These are phyloP conservation scores for Lepidium sativum DNA, from an alignment of 345 rosid genomes.

Conservation along the genomic window DNA sequence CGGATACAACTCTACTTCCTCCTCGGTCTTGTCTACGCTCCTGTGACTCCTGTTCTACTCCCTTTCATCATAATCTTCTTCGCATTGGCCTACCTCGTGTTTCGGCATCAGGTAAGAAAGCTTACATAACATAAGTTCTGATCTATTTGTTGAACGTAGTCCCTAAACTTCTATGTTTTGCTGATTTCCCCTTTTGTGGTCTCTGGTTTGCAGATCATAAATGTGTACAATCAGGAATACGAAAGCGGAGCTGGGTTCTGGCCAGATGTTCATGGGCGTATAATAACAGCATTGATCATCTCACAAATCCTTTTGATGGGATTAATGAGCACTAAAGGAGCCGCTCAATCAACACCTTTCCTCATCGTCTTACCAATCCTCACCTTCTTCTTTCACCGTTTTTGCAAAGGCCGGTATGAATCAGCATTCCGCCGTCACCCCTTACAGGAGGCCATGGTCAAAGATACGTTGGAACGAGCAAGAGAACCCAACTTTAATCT, in stretches of 20 bases:
- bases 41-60: slow-evolving; percentile 75
- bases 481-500: slow-evolving; percentile 69
- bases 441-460: slow-evolving; percentile 92
- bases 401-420: slow-evolving; percentile 76
- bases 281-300: slow-evolving; percentile 57
- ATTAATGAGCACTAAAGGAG: slow-evolving; percentile 53
- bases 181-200: not conserved
- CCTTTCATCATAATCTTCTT: slow-evolving; percentile 89
- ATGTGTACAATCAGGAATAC: slow-evolving; percentile 87
- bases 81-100: slow-evolving; percentile 69
- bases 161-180: no score
- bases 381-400: slow-evolving; percentile 65
- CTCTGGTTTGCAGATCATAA: slow-evolving; percentile 52
- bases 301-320: slow-evolving; percentile 81
- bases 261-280: slow-evolving; percentile 88
- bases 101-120: slow-evolving; percentile 76
- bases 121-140: no score
- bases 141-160: no score
- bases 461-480: slow-evolving; percentile 73
- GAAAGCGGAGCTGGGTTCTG: slow-evolving; percentile 92
- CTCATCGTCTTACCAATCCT: slow-evolving; percentile 69
- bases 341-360: slow-evolving; percentile 67
- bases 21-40: slow-evolving; percentile 80
- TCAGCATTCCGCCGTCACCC: slow-evolving; percentile 71
- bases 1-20: slow-evolving; percentile 88